Percentiles rank a stretch among this genome's conserved stretches.
These are phyloP conservation scores for Dryas octopetala DNA, from an alignment of 306 rosid species.

Conservation along the genomic window DNA sequence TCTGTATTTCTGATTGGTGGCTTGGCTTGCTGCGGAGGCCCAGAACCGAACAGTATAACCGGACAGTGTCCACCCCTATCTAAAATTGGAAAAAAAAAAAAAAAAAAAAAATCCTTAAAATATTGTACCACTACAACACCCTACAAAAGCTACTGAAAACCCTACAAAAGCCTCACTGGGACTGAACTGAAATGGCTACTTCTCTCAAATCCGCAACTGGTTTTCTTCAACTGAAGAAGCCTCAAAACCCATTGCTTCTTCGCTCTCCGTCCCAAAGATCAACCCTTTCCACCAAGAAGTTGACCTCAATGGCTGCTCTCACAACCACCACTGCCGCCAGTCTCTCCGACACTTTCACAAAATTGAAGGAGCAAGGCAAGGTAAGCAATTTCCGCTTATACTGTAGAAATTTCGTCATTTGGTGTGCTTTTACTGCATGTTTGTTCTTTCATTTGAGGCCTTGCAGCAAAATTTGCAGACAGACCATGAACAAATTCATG, in stretches of 20 bases:
- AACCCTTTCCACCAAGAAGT: conserved; percentile 35
- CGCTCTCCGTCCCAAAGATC: conserved; percentile 30
- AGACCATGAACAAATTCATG: not conserved
- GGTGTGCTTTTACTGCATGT: not conserved
- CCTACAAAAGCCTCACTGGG: conserved; percentile 11
- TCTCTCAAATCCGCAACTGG: conserved; percentile 46
- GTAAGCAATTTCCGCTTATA: conserved; percentile 31
- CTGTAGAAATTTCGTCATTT: not conserved
- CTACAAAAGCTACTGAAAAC: not conserved
- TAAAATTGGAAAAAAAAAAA: too few species aligned
- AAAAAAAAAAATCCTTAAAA: too few species aligned
- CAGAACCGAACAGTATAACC: too few species aligned
- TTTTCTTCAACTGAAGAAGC: conserved; percentile 50
- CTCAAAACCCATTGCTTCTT: conserved; percentile 30
- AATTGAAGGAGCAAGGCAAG: conserved; percentile 60
- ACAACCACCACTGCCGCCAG: conserved; percentile 48
- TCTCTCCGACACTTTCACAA: conserved; percentile 71
- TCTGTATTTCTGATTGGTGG: too few species aligned
- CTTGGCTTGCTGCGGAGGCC: too few species aligned
- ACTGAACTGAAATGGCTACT: conserved; percentile 41
- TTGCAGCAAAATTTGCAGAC: conserved; percentile 6
- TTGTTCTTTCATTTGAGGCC: not conserved
- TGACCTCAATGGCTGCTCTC: conserved; percentile 58
- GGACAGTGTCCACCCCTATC: too few species aligned
- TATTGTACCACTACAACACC: too few species aligned